Conservation (phyloP, 2,329 filamentous ascomycete genomes). For the Fusarium pseudoanthophilum region DNA sequence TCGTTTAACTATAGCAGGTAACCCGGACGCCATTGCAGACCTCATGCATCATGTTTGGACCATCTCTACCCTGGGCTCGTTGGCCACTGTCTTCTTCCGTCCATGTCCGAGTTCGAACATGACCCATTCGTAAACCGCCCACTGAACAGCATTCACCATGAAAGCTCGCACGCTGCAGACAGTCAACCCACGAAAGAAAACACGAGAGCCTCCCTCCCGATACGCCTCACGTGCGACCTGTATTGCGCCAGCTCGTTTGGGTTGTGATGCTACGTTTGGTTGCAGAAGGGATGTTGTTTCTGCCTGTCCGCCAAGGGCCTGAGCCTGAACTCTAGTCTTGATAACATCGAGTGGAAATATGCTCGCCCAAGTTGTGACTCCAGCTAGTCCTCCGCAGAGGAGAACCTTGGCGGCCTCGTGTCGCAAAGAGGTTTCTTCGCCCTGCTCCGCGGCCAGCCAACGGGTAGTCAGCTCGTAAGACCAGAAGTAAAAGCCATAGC, state of each 20-base stretch:
- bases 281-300: constrained; percentile 29
- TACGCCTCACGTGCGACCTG: constrained; percentile 75
- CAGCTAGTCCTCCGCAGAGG: constrained; percentile 87
- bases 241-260: constrained; percentile 61
- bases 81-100: constrained; percentile 22
- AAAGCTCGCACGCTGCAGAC: constrained; percentile 90
- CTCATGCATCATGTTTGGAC: not conserved
- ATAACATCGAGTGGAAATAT: constrained; percentile 93
- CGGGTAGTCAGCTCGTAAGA: constrained; percentile 82
- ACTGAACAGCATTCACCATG: constrained; percentile 92
- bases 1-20: constrained; percentile 8
- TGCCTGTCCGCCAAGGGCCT: constrained; percentile 53
- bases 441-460: constrained; percentile 53
- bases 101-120: constrained; percentile 67
- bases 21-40: constrained; percentile 7
- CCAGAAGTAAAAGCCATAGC: constrained; percentile 99
- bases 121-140: constrained; percentile 91
- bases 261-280: constrained; percentile 37
- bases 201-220: constrained; percentile 65
- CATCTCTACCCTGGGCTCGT: not conserved
- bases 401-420: constrained; percentile 72
- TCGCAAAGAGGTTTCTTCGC: constrained; percentile 42
- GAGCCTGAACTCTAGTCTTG: constrained; percentile 91
- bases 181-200: constrained; percentile 79
- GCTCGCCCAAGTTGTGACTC: constrained; percentile 87